Evolutionary conservation across 2,329 filamentous ascomycete genomes (phyloP).

Genomic region (Colletotrichum endophyticum): DNA sequence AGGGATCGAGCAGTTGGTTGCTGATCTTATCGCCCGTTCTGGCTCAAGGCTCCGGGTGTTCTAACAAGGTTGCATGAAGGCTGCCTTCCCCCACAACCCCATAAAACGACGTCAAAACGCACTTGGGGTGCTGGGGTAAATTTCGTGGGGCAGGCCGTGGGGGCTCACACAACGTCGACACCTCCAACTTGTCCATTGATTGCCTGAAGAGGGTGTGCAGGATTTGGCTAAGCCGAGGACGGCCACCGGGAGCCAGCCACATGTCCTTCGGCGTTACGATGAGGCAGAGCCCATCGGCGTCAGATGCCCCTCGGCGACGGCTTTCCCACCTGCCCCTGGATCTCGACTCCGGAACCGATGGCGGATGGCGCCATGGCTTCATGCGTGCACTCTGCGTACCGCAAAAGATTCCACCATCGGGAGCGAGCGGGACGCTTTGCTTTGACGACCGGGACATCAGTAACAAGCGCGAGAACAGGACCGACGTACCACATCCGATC

Average conservation of each 20-base stretch:
- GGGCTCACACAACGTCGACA: constrained; percentile 13
- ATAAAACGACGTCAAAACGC: constrained; percentile 22
- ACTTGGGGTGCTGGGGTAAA: constrained; percentile 7
- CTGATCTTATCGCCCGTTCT: constrained; percentile 4
- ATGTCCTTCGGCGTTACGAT: constrained; percentile 6
- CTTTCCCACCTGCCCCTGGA: background rate
- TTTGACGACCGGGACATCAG: background rate
- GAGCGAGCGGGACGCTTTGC: background rate
- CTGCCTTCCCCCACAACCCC: constrained; percentile 19
- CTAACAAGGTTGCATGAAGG: constrained; percentile 20
- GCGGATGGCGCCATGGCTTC: background rate
- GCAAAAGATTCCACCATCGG: background rate
- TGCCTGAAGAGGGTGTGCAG: constrained; percentile 8
- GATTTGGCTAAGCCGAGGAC: background rate
- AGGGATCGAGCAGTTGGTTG: background rate
- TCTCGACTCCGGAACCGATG: background rate
- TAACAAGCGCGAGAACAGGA: background rate
- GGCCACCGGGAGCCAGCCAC: background rate
- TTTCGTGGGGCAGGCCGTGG: constrained; percentile 15
- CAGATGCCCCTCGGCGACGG: background rate
- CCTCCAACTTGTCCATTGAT: background rate
- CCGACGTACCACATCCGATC: background rate
- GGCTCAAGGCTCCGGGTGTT: background rate
- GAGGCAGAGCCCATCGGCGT: background rate
- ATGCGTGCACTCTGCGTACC: background rate